Conservation (phyloP, 306 rosid genomes). For the Adenanthera pavonina region DNA sequence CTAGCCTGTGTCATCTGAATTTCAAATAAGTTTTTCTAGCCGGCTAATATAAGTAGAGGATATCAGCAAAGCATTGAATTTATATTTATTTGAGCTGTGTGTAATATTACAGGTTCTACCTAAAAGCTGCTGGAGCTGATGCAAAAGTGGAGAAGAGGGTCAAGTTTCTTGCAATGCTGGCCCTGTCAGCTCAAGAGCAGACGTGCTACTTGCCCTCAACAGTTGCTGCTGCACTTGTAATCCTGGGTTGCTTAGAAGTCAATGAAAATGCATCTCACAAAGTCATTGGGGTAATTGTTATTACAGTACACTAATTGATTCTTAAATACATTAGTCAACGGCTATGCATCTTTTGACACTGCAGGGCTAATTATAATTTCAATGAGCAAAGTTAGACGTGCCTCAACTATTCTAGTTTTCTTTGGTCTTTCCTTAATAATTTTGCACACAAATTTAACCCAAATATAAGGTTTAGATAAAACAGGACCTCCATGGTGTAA, state of each 20-base stretch:
- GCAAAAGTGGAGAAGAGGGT: slow-evolving; percentile 71
- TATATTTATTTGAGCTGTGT: neutral
- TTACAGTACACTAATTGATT: slow-evolving; percentile 7
- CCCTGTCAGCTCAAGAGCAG: slow-evolving; percentile 65
- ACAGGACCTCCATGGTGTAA: neutral
- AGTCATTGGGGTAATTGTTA: slow-evolving; percentile 65
- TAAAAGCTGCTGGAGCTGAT: slow-evolving; percentile 79
- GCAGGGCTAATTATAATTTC: neutral
- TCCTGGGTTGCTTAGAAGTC: slow-evolving; percentile 71
- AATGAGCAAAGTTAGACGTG: slow-evolving; percentile 1
- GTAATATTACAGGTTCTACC: slow-evolving; percentile 69
- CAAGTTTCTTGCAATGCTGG: slow-evolving; percentile 68
- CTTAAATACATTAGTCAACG: slow-evolving; percentile 7
- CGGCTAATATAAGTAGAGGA: slow-evolving; percentile 20
- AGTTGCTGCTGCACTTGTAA: slow-evolving; percentile 90
- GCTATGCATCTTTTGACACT: neutral
- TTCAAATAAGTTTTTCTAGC: neutral
- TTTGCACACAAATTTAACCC: neutral
- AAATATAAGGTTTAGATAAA: neutral
- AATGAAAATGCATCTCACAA: slow-evolving; percentile 55
- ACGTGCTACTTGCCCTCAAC: slow-evolving; percentile 86
- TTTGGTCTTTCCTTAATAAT: slow-evolving; percentile 10
- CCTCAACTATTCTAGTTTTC: slow-evolving; percentile 9
- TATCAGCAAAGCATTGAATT: slow-evolving; percentile 16
- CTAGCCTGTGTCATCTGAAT: slow-evolving; percentile 4